Evolutionary conservation across 805 yeast genomes (phyloP), one percentile per base, ranked within the genome.

Genomic region (Pichia deserticola): DNA sequence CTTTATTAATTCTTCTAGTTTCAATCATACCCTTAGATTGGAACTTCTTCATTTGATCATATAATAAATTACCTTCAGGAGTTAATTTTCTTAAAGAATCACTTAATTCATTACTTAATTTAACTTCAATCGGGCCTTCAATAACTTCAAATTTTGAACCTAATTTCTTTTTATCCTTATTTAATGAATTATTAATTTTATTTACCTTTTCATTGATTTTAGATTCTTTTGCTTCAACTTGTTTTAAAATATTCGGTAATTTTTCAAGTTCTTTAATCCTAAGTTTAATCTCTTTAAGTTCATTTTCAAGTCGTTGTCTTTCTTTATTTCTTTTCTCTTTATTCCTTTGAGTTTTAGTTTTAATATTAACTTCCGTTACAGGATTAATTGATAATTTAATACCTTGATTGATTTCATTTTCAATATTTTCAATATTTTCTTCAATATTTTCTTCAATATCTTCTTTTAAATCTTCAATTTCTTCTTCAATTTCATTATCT

Each of bases 1-100:
- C 79, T 65, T 79, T 80, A 56, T 74, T 75, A 51, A 78, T 81
- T 36, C 82, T 77, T 69, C 97, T 80, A 6, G 96, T 74, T 67
- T 92, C 99, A 49, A 93, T 75, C 62, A 84, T 79, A 57, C 99
- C 99, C 33, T 83, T 74, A 54, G 87, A 79, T 70, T 93, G 98
- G 54, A 92, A 65, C 53, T 78, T 78, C 65, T 82, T 76, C 81
- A 92, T 81, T 51, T 89, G 82, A 63, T 90, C 97, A 55, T 83
- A 81, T 42, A 89, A 73, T 51, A 88, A 69, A 63, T 84, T 87
- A 15, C 98, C 98, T 70, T 93, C 99, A 0, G 98, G 93, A 62
- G 79, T 86, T 61, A 93, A 71, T 54, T 81, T 78, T 65, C 97
- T 79, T 59, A 93, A 72, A 13, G 95, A 86, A 59, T 86, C 95